Percentiles rank a stretch among this genome's conserved stretches.
These are phyloP conservation scores for Candolleomyces eurysporus DNA, from an alignment of 768 basidiomycete genomes.

Conservation along the genomic window DNA sequence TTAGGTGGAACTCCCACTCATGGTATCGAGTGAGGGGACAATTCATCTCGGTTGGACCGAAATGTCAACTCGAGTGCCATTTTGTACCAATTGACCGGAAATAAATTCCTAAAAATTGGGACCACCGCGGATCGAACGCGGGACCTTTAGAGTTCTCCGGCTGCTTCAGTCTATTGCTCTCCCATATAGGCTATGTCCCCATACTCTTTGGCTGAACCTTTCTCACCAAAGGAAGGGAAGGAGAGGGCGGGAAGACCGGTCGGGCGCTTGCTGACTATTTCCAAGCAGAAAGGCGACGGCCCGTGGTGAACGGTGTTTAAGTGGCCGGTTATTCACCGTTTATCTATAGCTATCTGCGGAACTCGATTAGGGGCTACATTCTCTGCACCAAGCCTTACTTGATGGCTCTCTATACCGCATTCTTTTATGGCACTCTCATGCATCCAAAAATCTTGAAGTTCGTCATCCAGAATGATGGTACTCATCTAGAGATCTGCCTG, in stretches of 20 bases:
- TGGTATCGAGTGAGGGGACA: neutral
- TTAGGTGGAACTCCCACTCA: slow-evolving; percentile 1
- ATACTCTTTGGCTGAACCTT: neutral
- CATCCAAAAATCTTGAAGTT: slow-evolving; percentile 79
- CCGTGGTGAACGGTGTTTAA: too few species aligned
- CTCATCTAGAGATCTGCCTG: slow-evolving; percentile 63
- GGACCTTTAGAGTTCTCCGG: neutral
- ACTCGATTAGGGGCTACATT: too few species aligned
- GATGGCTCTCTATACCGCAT: slow-evolving; percentile 36
- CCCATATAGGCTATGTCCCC: slow-evolving; percentile 9
- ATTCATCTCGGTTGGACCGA: neutral
- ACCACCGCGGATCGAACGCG: slow-evolving; percentile 1
- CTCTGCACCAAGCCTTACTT: too few species aligned
- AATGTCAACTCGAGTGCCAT: too few species aligned
- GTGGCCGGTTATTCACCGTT: too few species aligned
- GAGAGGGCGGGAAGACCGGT: too few species aligned
- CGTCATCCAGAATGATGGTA: slow-evolving; percentile 73
- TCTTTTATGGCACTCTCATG: slow-evolving; percentile 91
- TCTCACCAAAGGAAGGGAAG: too few species aligned
- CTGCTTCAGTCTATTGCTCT: slow-evolving; percentile 5
- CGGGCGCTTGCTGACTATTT: too few species aligned
- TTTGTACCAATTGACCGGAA: too few species aligned
- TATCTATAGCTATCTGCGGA: too few species aligned
- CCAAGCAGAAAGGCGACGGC: too few species aligned
- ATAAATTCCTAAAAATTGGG: neutral